Conservation (phyloP, 257 asterid genomes). For the Ligustrum vulgare region DNA sequence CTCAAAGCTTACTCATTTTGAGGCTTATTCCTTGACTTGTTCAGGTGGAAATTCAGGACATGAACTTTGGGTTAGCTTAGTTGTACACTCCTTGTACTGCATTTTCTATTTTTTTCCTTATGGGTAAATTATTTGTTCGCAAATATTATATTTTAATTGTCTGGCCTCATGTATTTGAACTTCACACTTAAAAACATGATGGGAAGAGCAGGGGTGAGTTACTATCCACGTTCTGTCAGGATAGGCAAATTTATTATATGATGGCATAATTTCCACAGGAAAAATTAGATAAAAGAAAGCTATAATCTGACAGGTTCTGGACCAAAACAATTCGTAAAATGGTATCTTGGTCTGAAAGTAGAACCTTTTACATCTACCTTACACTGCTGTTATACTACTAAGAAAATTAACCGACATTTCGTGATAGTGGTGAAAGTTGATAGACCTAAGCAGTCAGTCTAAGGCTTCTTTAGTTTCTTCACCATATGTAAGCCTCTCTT, state of each 20-base stretch:
- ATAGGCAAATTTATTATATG: background rate
- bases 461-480: background rate
- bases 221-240: background rate
- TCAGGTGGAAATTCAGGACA: too few relatives aligned
- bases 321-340: background rate
- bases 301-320: background rate
- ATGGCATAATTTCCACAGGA: background rate
- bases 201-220: background rate
- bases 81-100: too few relatives aligned
- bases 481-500: background rate
- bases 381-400: background rate
- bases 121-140: background rate
- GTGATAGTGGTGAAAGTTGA: background rate
- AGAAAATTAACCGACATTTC: background rate
- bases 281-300: background rate
- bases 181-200: background rate
- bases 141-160: too few relatives aligned
- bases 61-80: too few relatives aligned
- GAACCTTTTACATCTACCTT: background rate
- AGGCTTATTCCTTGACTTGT: too few relatives aligned
- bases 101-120: too few relatives aligned
- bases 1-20: too few relatives aligned
- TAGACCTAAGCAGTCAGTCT: background rate
- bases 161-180: background rate
- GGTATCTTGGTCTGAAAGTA: background rate